Conservation (phyloP, 768 basidiomycete genomes). For the Thelephora ganbajun region DNA sequence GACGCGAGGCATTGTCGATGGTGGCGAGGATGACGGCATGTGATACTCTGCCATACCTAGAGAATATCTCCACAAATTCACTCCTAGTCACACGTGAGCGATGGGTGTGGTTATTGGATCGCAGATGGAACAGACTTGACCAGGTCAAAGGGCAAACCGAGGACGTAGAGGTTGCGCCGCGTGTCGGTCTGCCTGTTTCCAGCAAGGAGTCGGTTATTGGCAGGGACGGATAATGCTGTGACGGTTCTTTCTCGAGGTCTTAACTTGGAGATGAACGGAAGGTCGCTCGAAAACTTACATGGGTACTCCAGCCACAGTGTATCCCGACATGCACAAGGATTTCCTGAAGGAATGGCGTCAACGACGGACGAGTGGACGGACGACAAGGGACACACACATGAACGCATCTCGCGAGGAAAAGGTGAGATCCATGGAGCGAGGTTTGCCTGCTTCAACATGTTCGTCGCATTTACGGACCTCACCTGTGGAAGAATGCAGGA, state of each 20-base stretch:
- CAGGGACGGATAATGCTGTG: constrained; percentile 8
- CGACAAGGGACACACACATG: constrained; percentile 24
- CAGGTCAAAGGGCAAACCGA: constrained; percentile 71
- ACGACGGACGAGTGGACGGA: constrained; percentile 4
- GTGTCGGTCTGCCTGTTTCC: constrained; percentile 24
- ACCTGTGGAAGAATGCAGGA: constrained; percentile 21
- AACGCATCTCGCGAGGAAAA: constrained; percentile 40
- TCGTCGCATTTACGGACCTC: constrained; percentile 28
- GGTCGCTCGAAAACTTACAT: constrained; percentile 28
- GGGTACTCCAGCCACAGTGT: constrained; percentile 36
- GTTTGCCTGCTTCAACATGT: constrained; percentile 10
- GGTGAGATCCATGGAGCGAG: constrained; percentile 33
- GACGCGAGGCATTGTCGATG: constrained; percentile 69
- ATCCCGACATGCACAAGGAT: constrained; percentile 53
- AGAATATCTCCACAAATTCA: constrained; percentile 51
- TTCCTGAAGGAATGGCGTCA: constrained; percentile 26
- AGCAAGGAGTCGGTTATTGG: constrained; percentile 10
- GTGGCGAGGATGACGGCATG: constrained; percentile 78
- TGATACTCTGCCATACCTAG: constrained; percentile 48
- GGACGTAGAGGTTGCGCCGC: constrained; percentile 74
- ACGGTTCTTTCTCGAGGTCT: constrained; percentile 11
- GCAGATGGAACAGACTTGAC: constrained; percentile 39
- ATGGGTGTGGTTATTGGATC: neutral
- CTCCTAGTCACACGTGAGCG: constrained; percentile 12
- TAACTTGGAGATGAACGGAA: neutral